Base-by-base conservation (phyloP, 148 eudicot species). In the Chenopodium berlandieri region DNA sequence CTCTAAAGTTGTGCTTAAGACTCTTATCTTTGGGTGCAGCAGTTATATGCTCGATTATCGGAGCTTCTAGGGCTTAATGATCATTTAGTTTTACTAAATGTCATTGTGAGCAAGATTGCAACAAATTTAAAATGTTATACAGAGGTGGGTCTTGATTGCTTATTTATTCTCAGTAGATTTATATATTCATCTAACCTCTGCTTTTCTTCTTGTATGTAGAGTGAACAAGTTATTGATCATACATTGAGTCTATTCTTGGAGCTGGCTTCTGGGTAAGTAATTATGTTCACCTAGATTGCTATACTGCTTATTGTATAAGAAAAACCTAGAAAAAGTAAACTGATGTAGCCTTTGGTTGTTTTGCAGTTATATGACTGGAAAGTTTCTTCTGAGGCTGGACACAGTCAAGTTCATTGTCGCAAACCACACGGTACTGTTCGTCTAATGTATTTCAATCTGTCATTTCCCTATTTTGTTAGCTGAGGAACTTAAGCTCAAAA, bases 341-440 rank as follows among this genome's bases (percentile, higher is more conserved):
- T 58, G 79, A 40, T 3, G 14, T 68, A 12, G n/a, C 73, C 3
- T 27, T 17, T 79, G 67, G 37, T 52, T 23, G 17, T 72, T 76
- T 74, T 82, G 85, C 90, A 94, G 98, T 77, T 94, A 91, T 84
- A 94, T 94, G 98, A 92, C 97, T 17, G 98, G 98, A 78, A 94
- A 90, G 86, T 92, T 92, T 81, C 94, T 92, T 76, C 84, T 94
- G 88, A 94, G 91, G 89, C 87, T 94, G 91, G 98, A 94, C 48
- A 89, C 94, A 34, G 86, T 94, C 77, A 93, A 94, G 86, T 94
- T 89, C 84, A 91, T 94, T 52, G 86, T 91, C 75, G 87, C 94
- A 80, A 87, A 94, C 84, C 98, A 92, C 85, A 92, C 92, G 82
- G 98, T 92, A 89, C 87, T 83, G 65, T 47, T 50, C 17, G 60